phyloP scores from a whole-genome alignment of 805 yeast species.

The Suhomyces sp. region DNA sequence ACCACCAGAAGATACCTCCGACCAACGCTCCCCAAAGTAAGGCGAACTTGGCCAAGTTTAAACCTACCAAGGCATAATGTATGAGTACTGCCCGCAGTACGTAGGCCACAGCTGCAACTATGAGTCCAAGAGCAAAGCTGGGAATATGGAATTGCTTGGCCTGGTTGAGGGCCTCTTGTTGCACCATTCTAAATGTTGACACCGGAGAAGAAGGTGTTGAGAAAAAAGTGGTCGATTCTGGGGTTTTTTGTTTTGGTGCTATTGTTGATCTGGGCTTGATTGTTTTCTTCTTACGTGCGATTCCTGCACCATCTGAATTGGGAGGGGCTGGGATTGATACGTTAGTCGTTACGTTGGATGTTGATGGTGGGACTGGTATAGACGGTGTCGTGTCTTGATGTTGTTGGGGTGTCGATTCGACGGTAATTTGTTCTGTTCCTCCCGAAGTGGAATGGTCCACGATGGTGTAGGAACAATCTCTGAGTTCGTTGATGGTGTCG shows the following conservation, averaged over 20 bases:
- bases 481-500: slow-evolving; percentile 29
- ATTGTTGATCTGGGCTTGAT: background rate
- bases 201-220: background rate
- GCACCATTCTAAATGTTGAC: background rate
- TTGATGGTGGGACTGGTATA: no score
- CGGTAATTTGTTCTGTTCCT: background rate
- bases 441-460: no score
- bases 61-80: slow-evolving; percentile 18
- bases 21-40: slow-evolving; percentile 23
- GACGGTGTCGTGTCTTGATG: no score
- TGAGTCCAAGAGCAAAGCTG: slow-evolving; percentile 29
- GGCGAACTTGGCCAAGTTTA: slow-evolving; percentile 22
- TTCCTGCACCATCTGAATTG: background rate
- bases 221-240: background rate
- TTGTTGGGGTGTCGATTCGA: slow-evolving; percentile 2
- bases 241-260: background rate
- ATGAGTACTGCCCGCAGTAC: slow-evolving; percentile 21
- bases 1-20: slow-evolving; percentile 28
- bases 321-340: no score
- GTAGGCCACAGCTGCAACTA: slow-evolving; percentile 22
- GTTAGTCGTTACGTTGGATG: no score
- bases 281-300: slow-evolving; percentile 1
- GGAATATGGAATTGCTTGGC: slow-evolving; percentile 21
- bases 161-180: slow-evolving; percentile 1
- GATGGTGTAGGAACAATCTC: slow-evolving; percentile 31